phyloP scores from a whole-genome alignment of 805 yeast genomes.

The Saturnispora besseyi region DNA sequence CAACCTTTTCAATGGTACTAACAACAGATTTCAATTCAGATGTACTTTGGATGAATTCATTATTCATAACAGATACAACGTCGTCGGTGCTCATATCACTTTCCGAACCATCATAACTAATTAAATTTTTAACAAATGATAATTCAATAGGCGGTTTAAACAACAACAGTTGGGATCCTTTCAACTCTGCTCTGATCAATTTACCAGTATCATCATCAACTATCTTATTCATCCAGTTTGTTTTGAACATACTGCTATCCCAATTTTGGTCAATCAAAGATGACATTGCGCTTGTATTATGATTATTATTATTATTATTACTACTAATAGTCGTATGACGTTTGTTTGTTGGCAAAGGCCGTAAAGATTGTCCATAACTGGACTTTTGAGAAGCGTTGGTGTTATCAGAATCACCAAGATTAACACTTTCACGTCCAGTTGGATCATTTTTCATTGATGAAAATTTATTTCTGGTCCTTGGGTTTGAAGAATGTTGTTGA shows the following conservation, averaged over 20 bases:
- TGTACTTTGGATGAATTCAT: conserved; percentile 8
- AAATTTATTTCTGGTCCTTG: not conserved
- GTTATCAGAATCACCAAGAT: not conserved
- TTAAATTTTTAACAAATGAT: conserved; percentile 10
- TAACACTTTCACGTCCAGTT: too few relatives aligned
- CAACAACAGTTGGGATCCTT: conserved; percentile 56
- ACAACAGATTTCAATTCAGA: not conserved
- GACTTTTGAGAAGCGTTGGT: not conserved
- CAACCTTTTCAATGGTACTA: not conserved
- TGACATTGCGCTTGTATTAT: not conserved
- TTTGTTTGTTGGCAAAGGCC: not conserved
- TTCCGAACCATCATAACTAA: not conserved
- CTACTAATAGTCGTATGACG: not conserved
- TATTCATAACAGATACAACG: not conserved
- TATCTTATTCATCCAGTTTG: conserved; percentile 54
- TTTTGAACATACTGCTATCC: conserved; percentile 34
- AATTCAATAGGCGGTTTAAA: conserved; percentile 49
- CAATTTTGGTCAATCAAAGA: conserved; percentile 25
- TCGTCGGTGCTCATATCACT: not conserved
- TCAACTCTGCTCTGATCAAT: conserved; percentile 55
- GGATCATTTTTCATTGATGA: not conserved
- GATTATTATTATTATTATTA: not conserved
- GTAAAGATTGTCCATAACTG: not conserved
- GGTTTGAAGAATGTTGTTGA: not conserved
- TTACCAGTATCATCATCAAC: conserved; percentile 27